Base-by-base conservation (phyloP, 352 stramenopile species). In the Aphanomyces invadans region DNA sequence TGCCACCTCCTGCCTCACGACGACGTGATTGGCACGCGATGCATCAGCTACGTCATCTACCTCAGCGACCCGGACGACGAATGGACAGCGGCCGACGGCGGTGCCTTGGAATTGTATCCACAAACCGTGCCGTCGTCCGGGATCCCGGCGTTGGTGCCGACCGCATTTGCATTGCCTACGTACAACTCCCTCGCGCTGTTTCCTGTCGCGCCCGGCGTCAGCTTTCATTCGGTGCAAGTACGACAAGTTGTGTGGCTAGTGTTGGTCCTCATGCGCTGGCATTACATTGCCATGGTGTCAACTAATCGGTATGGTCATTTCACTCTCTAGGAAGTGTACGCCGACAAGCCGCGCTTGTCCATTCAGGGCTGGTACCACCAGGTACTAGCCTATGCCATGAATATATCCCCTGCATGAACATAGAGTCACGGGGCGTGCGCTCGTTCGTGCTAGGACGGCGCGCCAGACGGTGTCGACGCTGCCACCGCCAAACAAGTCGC, bases 1-100 rank as follows among this genome's bases (percentile, higher is more conserved):
- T 96, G 89, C 71, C 91, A 97, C 74, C 76, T 97, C 55, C 75
- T 97, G 3, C 95, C 88, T 71, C 91, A 97, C 71, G 91, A 97
- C 71, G 91, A 97, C 74, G 89, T 97, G 4, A 97, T 97, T 70
- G 87, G 88, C 17, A 94, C 86, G 11, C 74, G 91, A 46, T 87
- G 87, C 72, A 77, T 97, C 15, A 93, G 81, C 9, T 97, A 92
- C 74, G 96, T 97, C 54, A 81, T 97, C 12, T 97, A 97, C 69
- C 74, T 97, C 51, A 91, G 87, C 0, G 88, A 96, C 77, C 71
- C 79, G 29, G 72, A 80, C 23, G 72, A 80, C 29, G 74, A 79
- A 46, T 97, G 91, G 91, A 81, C 70, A 45, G 73, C 79, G 52
- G 73, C 74, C 39, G 89, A 95, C 73, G 91, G 91, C 31, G 91